Base-by-base conservation (phyloP, 192 early-diverging fungal species). In the Phycomyces blakesleeanus region DNA sequence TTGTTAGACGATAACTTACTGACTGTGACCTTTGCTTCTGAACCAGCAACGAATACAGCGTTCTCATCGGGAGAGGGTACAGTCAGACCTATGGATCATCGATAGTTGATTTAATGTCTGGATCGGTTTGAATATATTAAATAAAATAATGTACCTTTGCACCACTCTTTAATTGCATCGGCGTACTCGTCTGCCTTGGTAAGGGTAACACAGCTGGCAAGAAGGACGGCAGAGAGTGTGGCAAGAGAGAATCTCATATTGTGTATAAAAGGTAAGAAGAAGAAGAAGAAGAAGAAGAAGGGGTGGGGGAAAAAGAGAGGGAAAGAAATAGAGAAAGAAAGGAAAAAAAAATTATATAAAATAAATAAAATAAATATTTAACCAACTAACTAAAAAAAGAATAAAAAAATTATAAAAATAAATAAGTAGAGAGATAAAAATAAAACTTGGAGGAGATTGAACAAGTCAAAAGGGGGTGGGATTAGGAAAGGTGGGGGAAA, bases 161-260 rank as follows among this genome's bases (percentile, higher is more conserved):
- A 72, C 59, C 59, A 72, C 27, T 50, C 27, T 38, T 72, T 62
- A n/a, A 67, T 67, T 18, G 71, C 71, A 63, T 62, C 52, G 34
- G 71, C 60, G 37, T 72, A 72, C 18, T 59, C 27, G 47, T 72
- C 71, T 44, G 64, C 71, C 12, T 38, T 51, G 39, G 39, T 53
- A 22, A 67, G 24, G 9, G 59, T 47, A 10, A 50, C 51, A 21
- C 38, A 42, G 14, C 64, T 52, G 51, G 60, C 39, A 21, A 72
- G 56, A 29, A 72, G 3, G 24, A 73, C 24, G 11, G 71, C 66
- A 59, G 61, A 73, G 37, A 58, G 25, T 22, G 71, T 50, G 29
- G 61, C 52, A 63, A 63, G 20, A 14, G 66, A 73, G 52, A 73
- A 52, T 50, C 63, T 73, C 71, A 73, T 73, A n/a, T 24, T 27